Conservation (phyloP, 306 rosid species). For the Dicorynia guianensis region DNA sequence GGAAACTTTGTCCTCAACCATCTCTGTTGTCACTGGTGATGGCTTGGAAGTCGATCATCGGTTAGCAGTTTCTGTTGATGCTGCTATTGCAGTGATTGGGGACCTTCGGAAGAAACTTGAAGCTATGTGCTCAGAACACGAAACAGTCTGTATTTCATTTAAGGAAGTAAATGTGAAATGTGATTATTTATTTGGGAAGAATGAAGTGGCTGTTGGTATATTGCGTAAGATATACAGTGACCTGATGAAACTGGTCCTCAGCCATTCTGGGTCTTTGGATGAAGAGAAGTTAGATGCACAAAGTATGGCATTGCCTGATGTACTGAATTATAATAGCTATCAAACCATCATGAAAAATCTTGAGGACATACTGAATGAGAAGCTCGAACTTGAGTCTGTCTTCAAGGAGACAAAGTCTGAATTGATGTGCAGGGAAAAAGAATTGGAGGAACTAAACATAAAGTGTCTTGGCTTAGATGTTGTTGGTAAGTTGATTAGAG, state of each 20-base stretch:
- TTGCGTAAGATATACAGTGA: conserved; percentile 60
- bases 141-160: conserved; percentile 51
- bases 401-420: conserved; percentile 64
- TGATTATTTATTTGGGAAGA: conserved; percentile 67
- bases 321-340: conserved; percentile 64
- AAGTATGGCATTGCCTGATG: conserved; percentile 60
- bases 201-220: conserved; percentile 60
- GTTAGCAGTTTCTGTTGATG: conserved; percentile 64
- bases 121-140: conserved; percentile 57
- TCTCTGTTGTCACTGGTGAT: conserved; percentile 39
- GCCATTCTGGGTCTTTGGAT: conserved; percentile 53
- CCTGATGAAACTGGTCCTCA: conserved; percentile 59
- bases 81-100: conserved; percentile 66
- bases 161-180: conserved; percentile 63
- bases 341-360: conserved; percentile 59
- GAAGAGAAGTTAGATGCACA: conserved; percentile 53
- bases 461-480: conserved; percentile 65
- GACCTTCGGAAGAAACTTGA: conserved; percentile 72
- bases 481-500: conserved; percentile 64
- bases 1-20: conserved; percentile 39
- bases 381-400: conserved; percentile 67
- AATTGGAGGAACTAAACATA: conserved; percentile 65
- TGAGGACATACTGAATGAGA: conserved; percentile 55
- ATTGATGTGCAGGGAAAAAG: conserved; percentile 62
- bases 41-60: conserved; percentile 40